phyloP scores from a whole-genome alignment of 805 yeast genomes.

The Ascoidea rubescens region DNA sequence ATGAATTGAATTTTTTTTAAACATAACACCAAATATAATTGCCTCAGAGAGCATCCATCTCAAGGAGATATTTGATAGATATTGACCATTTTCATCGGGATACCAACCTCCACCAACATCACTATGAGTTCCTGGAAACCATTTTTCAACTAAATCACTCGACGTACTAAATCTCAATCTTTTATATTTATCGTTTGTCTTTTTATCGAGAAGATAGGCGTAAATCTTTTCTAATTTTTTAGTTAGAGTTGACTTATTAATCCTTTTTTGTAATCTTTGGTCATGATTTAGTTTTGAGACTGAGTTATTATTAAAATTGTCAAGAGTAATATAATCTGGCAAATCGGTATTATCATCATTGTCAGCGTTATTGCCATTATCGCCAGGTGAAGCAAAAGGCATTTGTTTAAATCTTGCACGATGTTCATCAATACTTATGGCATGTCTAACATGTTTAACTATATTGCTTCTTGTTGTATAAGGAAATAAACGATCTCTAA shows the following conservation, averaged over 20 bases:
- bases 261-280: background rate
- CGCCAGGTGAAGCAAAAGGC: conserved; percentile 27
- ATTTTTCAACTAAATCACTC: conserved; percentile 33
- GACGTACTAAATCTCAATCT: background rate
- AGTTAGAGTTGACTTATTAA: background rate
- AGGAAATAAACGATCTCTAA: conserved; percentile 46
- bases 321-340: conserved; percentile 1
- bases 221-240: background rate
- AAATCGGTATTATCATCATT: background rate
- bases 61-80: conserved; percentile 34
- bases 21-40: conserved; percentile 31
- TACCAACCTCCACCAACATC: conserved; percentile 63
- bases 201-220: background rate
- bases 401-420: conserved; percentile 50
- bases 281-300: background rate
- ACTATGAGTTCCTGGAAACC: conserved; percentile 61
- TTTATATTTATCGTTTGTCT: background rate
- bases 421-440: conserved; percentile 54
- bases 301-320: conserved; percentile 1
- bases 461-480: conserved; percentile 34
- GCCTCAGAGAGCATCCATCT: conserved; percentile 52
- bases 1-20: conserved; percentile 25
- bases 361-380: conserved; percentile 2
- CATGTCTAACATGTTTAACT: conserved; percentile 51
- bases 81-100: conserved; percentile 28